phyloP scores from a whole-genome alignment of 257 asterid species.

The Haberlea rhodopensis region DNA sequence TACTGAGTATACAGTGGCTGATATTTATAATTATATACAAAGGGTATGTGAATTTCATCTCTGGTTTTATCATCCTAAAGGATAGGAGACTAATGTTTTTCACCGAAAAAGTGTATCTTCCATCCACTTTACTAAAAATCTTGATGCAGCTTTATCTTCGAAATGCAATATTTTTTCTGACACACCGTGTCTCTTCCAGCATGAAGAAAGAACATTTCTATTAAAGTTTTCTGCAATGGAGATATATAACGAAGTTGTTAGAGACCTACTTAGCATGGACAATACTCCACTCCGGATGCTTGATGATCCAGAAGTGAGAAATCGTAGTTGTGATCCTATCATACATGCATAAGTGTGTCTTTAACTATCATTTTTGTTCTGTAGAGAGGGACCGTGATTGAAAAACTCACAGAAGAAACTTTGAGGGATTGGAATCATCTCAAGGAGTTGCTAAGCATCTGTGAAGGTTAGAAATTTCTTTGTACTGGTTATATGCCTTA shows the following conservation, averaged over 20 bases:
- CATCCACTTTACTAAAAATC: no score
- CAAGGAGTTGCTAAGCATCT: slow-evolving; percentile 43
- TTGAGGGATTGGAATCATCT: slow-evolving; percentile 48
- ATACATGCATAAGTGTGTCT: neutral
- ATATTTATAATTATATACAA: slow-evolving; percentile 44
- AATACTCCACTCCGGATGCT: slow-evolving; percentile 56
- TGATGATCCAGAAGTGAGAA: slow-evolving; percentile 58
- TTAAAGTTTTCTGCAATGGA: slow-evolving; percentile 67
- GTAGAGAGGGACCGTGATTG: slow-evolving; percentile 60
- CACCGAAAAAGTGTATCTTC: no score
- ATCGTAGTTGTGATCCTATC: neutral
- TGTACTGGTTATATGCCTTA: no score
- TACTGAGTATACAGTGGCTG: slow-evolving; percentile 43
- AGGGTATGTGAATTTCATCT: slow-evolving; percentile 26
- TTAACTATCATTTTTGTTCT: neutral
- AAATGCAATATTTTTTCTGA: neutral
- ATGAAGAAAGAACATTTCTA: slow-evolving; percentile 33
- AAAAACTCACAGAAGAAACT: slow-evolving; percentile 50
- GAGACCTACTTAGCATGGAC: slow-evolving; percentile 55
- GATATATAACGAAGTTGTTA: slow-evolving; percentile 66
- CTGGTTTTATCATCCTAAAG: neutral
- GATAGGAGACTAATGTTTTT: no score
- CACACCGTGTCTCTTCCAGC: slow-evolving; percentile 27
- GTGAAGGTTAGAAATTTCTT: slow-evolving; percentile 55
- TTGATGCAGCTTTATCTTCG: no score